These are phyloP conservation scores for Lepidium aucheri DNA, from an alignment of 345 rosid species.

Conservation along the genomic window DNA sequence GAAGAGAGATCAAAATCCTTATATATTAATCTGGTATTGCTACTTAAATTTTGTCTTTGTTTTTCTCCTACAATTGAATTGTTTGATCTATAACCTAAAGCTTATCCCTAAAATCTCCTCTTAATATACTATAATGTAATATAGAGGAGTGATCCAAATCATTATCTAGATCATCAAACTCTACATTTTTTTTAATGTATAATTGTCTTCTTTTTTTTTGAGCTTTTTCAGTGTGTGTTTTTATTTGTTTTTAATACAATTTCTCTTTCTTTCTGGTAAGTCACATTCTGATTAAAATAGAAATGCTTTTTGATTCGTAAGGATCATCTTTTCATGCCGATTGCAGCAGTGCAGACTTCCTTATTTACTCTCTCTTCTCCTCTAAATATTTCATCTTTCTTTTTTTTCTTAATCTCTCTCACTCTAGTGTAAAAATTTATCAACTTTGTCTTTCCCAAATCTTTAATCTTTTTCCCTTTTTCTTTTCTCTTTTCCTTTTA, in stretches of 20 bases:
- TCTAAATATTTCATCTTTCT: background rate
- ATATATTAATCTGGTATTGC: no score
- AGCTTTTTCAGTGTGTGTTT: no score
- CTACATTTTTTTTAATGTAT: background rate
- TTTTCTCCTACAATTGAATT: no score
- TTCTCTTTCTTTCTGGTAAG: constrained; percentile 1
- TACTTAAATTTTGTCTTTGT: no score
- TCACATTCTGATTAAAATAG: constrained; percentile 28
- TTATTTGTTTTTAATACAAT: background rate
- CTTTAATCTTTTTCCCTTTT: background rate
- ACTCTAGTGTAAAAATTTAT: background rate
- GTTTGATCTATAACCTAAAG: no score
- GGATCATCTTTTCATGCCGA: constrained; percentile 30
- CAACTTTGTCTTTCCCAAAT: constrained; percentile 15
- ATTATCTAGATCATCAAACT: no score
- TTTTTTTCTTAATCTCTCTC: background rate
- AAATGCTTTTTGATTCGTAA: constrained; percentile 22
- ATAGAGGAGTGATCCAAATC: no score
- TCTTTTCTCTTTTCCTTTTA: no score
- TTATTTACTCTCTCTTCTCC: constrained; percentile 11
- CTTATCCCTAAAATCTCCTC: no score
- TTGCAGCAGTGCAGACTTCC: constrained; percentile 18
- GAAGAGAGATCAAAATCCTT: no score
- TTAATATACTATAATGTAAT: no score
- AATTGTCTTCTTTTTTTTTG: no score